Conservation (phyloP, 371 early-diverging fungal genomes). For the Conidiobolus incongruus region DNA sequence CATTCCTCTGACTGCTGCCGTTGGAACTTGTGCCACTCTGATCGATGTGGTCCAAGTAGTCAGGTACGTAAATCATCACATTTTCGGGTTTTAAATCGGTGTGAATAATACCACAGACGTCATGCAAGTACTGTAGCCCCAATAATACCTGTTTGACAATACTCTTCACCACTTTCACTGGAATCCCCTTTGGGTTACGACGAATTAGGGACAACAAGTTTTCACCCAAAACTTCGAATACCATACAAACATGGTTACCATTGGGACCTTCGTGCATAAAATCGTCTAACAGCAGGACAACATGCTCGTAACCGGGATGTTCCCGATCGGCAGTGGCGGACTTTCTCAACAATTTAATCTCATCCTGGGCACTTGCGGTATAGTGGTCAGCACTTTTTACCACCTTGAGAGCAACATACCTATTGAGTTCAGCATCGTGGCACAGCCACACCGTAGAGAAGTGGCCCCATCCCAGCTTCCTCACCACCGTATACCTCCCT, state of each 20-base stretch:
- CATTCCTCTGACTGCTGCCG: no score
- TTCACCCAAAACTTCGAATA: constrained; percentile 91
- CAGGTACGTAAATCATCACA: constrained; percentile 68
- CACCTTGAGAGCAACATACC: constrained; percentile 86
- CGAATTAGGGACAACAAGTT: constrained; percentile 73
- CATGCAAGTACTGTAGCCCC: constrained; percentile 83
- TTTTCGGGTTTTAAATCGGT: constrained; percentile 97
- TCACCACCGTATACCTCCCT: constrained; percentile 51
- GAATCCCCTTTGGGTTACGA: constrained; percentile 61
- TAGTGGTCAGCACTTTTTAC: constrained; percentile 90
- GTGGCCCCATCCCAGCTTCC: constrained; percentile 96
- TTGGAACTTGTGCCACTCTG: no score
- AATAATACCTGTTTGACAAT: constrained; percentile 67
- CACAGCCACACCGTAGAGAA: constrained; percentile 95
- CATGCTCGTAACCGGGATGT: constrained; percentile 29
- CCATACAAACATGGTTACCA: constrained; percentile 89
- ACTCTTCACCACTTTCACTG: constrained; percentile 59
- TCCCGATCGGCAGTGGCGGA: constrained; percentile 41
- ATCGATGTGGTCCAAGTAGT: constrained; percentile 41
- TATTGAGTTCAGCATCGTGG: constrained; percentile 39
- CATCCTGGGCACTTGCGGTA: constrained; percentile 88
- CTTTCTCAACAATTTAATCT: constrained; percentile 70
- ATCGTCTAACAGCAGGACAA: constrained; percentile 70
- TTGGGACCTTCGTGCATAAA: constrained; percentile 77
- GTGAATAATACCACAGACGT: constrained; percentile 94